A percentile compares a stretch with the other conserved stretches of the same genome.
phyloP scores from a whole-genome alignment of 306 rosid genomes.

The Malus sylvestris region DNA sequence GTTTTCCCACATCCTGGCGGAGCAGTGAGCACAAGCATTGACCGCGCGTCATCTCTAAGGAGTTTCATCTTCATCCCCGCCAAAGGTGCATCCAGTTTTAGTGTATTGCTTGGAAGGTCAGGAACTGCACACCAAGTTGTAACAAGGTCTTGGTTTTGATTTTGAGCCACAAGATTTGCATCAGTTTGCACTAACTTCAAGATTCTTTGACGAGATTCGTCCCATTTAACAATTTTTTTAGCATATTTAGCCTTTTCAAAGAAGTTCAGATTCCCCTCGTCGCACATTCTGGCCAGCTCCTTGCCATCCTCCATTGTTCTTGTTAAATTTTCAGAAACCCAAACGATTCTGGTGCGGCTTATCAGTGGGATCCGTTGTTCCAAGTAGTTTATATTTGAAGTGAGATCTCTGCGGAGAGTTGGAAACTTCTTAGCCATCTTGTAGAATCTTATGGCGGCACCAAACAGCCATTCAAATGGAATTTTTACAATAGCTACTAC shows the following conservation, averaged over 20 bases:
- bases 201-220: conserved; percentile 1
- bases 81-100: conserved; percentile 41
- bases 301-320: conserved; percentile 18
- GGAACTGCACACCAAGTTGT: conserved; percentile 26
- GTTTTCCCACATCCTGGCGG: conserved; percentile 50
- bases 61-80: conserved; percentile 33
- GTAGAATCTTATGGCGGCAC: neutral
- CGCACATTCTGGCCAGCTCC: conserved; percentile 22
- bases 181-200: neutral
- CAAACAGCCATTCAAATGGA: conserved; percentile 10
- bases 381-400: conserved; percentile 1
- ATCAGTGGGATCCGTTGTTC: conserved; percentile 11
- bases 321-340: conserved; percentile 9
- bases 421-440: conserved; percentile 19
- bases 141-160: neutral
- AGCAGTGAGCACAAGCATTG: conserved; percentile 38
- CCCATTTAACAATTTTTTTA: conserved; percentile 28
- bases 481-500: neutral
- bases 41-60: neutral
- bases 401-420: conserved; percentile 4
- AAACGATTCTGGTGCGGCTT: neutral
- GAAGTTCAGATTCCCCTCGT: conserved; percentile 20
- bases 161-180: neutral
- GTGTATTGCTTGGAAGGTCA: conserved; percentile 15
- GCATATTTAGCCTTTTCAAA: neutral